Base-by-base conservation (phyloP, 495 filamentous ascomycete genomes). In the Hypoxylon subgilvum region DNA sequence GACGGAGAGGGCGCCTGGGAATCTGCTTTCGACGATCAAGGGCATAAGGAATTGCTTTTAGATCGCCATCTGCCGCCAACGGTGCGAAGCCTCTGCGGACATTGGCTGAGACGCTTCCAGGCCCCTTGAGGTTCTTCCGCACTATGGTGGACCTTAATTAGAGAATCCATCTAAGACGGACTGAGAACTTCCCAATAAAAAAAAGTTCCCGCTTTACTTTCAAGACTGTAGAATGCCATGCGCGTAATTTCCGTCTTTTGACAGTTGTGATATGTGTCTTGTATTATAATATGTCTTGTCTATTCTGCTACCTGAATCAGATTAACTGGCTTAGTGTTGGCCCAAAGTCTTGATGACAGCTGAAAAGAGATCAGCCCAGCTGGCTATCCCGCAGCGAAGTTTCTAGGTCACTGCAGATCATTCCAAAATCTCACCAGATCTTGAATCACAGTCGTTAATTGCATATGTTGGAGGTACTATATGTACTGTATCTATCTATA, bases 151-250 rank as follows among this genome's bases (percentile, higher is more conserved):
- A 67, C 65, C 50, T 52, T 53, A n/a, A n/a, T 27, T 50, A 69
- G 52, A 67, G 67, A 59, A 68, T 65, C 67, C 65, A 70, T 60
- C 62, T 57, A 67, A 56, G 65, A 71, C 63, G 69, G 64, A 67
- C 69, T 69, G 64, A 67, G 69, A 69, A 68, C 66, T 76, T 69
- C 66, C 62, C 65, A 71, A 63, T 68, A 71, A 73, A 73, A 73
- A 71, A 67, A 62, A 63, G 8, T 56, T 65, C 56, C 52, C 19
- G 7, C 39, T 63, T 65, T 61, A 57, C 44, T 39, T 22, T 23
- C n/a, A n/a, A 30, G n/a, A 32, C 14, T 42, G 40, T n/a, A 43
- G 32, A 17, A 16, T 39, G 45, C 43, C 19, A 23, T 38, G 57
- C 47, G 49, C 23, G 27, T 34, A 34, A 14, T 14, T 54, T 30